phyloP scores from a whole-genome alignment of 169 alveolate species.

The Cryptosporidium canis region DNA sequence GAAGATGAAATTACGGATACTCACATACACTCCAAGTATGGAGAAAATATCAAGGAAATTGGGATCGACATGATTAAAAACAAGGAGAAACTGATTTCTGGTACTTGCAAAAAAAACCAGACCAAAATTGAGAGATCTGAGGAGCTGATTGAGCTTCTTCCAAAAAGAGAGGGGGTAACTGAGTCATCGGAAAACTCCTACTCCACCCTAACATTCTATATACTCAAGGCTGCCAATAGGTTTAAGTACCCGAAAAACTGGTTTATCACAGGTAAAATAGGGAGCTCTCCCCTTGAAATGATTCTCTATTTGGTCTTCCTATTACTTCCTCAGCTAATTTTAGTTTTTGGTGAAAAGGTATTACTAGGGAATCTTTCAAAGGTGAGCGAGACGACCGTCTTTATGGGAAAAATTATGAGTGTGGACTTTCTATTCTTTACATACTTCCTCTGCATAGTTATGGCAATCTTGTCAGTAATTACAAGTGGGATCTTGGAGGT shows the following conservation, averaged over 20 bases:
- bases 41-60: background rate
- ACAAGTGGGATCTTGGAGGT: slow-evolving; percentile 45
- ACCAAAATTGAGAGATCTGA: background rate
- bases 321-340: slow-evolving; percentile 24
- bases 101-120: background rate
- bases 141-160: background rate
- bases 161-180: background rate
- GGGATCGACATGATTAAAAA: background rate
- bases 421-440: slow-evolving; percentile 28
- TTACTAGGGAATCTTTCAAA: background rate
- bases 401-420: background rate
- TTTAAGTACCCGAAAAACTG: slow-evolving; percentile 22
- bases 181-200: background rate
- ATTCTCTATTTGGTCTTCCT: background rate
- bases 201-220: slow-evolving; percentile 26
- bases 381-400: background rate
- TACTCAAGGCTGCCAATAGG: slow-evolving; percentile 52
- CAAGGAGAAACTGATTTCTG: background rate
- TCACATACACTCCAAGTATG: background rate
- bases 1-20: background rate
- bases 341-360: slow-evolving; percentile 46
- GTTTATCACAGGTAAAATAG: background rate
- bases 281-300: slow-evolving; percentile 30
- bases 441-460: background rate
- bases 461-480: slow-evolving; percentile 19